Base-by-base conservation (phyloP, 225 moss, liverwort and hornwort genomes). In the Marchantia polymorpha region DNA sequence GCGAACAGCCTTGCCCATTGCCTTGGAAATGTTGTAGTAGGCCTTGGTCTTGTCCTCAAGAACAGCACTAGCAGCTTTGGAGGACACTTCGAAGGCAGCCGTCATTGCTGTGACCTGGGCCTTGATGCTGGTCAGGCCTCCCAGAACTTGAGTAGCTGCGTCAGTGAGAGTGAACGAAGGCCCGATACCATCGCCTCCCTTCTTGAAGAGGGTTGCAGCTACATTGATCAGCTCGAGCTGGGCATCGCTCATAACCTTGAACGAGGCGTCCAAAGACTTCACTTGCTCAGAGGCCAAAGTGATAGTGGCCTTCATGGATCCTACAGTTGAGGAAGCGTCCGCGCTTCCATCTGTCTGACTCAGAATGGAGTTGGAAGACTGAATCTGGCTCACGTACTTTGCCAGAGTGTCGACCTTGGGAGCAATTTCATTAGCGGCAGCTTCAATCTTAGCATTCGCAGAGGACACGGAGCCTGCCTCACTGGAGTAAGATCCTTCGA, bases 211-310 rank as follows among this genome's bases (percentile, higher is more conserved):
- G 51, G 74, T 47, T 31, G 78, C 78, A 7, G 78, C 75, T 7
- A 66, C 82, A n/a, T 81, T 79, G 69, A 83, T 81, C 58, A 86
- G 81, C 60, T 86, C 78, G 14, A 75, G 50, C 73, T 83, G 86
- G 10, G 78, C 78, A 30, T 83, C 81, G 17, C 79, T 81, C 70
- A 86, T 83, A 59, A 74, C 64, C 69, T 83, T 69, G 71, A 74
- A 83, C 31, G 69, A 52, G 12, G 48, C 46, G 61, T 81, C 79
- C 8, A 86, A 14, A 12, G 30, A 15, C 12, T 83, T 48, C 8
- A 72, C 66, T 3, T 17, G 25, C 29, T 74, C 26, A 7, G 77
- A 53, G 5, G 72, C 52, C 23, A 74, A 69, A 3, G 52, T 73
- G 10, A 78, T 77, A 0, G 10, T 48, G 0, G 63, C 19, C 8